Conservation (phyloP, 2,329 filamentous ascomycete genomes). For the Diaporthe vaccinii region DNA sequence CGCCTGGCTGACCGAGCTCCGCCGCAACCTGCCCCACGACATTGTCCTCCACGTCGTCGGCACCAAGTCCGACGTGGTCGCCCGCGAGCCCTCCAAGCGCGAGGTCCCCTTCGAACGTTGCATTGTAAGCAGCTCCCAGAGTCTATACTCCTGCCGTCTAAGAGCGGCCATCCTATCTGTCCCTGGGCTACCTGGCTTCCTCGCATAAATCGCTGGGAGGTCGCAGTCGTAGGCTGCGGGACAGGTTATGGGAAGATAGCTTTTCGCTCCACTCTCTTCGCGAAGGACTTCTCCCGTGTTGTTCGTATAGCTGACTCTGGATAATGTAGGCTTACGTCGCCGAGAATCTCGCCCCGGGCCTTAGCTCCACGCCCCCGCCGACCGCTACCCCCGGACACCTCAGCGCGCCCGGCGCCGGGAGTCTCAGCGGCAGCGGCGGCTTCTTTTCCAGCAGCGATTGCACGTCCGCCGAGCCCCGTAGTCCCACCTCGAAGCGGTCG, state of each 20-base stretch:
- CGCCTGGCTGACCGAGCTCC: conserved; percentile 87
- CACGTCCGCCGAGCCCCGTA: conserved; percentile 64
- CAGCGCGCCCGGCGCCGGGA: conserved; percentile 23
- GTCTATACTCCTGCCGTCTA: too few species aligned
- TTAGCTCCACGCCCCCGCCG: conserved; percentile 75
- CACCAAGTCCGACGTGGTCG: conserved; percentile 92
- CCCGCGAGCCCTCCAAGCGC: conserved; percentile 81
- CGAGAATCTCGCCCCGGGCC: conserved; percentile 84
- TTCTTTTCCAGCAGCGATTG: conserved; percentile 40
- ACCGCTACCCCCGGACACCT: conserved; percentile 56
- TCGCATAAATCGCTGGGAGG: not conserved
- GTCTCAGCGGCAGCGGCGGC: conserved; percentile 48
- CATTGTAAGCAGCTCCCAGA: conserved; percentile 65
- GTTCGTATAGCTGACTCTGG: not conserved
- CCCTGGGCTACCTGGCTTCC: not conserved
- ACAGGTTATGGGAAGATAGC: not conserved
- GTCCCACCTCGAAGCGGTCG: conserved; percentile 74
- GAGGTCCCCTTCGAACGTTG: conserved; percentile 95
- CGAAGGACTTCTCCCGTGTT: not conserved
- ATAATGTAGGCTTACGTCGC: conserved; percentile 77
- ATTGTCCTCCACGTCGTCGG: conserved; percentile 95
- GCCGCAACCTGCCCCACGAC: conserved; percentile 81
- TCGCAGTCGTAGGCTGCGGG: not conserved
- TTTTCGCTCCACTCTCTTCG: not conserved
- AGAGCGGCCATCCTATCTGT: not conserved